Base-by-base conservation (phyloP, 371 early-diverging fungal species). In the Nosema muscidifuracis region DNA sequence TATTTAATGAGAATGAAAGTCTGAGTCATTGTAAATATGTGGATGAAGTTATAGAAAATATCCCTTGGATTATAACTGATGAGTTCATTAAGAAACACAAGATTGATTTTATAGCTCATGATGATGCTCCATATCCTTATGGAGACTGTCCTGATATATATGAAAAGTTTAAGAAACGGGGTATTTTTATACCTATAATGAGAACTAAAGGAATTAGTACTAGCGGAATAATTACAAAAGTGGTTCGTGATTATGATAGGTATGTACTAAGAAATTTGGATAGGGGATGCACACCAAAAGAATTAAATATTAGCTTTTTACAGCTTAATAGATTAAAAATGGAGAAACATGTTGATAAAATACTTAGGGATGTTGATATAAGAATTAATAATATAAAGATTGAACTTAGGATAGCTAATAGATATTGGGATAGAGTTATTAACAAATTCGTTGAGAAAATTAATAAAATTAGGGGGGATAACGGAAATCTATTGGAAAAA, bases 41-140 rank as follows among this genome's bases (percentile, higher is more conserved):
- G 2, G 93, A 93, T 81, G 89, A 93, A 80, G 91, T 94, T 55
- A 82, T 94, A 53, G 85, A 85, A 50, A 85, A 89, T 75, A 91
- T 91, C 16, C 93, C 93, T 10, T 94, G 95, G 95, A 78, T 88
- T 33, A 86, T 93, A 47, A 87, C 86, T 42, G 88, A 89, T 68
- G 93, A 87, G 50, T 95, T 93, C 73, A 73, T 95, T 9, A 89
- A 90, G 76, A 64, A 86, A 75, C 89, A 95, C 74, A 72, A 86
- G 77, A 93, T 95, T 53, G 94, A 94, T 79, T 93, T 89, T 82
- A 94, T 95, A n/a, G 92, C 93, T 18, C 96, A 95, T 80, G 96
- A 95, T 82, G 94, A 91, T 68, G 87, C 91, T 13, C 93, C 93
- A 1, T 95, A 95, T 75, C 84, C 85, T 58, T 86, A 88, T 24